Base-by-base conservation (phyloP, 2,329 filamentous ascomycete species). In the Coniochaeta prunicola region DNA sequence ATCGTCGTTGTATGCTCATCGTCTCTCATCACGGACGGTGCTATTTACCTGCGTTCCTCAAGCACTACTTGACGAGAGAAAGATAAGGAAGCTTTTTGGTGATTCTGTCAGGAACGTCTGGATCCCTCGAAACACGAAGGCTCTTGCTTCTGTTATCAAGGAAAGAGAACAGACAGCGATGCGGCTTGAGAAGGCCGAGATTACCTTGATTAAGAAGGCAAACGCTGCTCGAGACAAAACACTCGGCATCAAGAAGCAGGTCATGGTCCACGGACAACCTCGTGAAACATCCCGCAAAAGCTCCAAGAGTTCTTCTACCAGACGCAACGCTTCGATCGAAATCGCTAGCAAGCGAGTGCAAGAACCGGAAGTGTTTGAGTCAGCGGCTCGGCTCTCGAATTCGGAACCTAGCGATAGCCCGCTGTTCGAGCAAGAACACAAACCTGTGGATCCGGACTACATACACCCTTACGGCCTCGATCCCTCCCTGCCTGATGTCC, bases 1-100 rank as follows among this genome's bases (percentile, higher is more conserved):
- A 59, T 90, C 91, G 2, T 91, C 90, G 1, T 79, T 89, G 56
- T 93, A 96, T 68, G 84, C 91, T 30, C 88, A 87, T 64, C 88
- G 92, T 19, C 85, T 97, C 45, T 97, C 93, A 0, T 92, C 92
- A 0, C 85, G 92, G 30, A 97, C 92, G 1, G 92, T 97, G 7
- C 83, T 99, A n/a, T 96, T 96, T 72, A 89, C 92, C 0, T 89
- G 89, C 1, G 91, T 96, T 0, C 92, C 93, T 0, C 76, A 84
- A 36, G 82, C 88, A 4, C 94, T 92, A 62, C 80, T 93, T 33
- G 83, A 90, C 59, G 85, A 92, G 69, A 77, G 77, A 34, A 91
- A 88, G 66, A 82, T 96, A 55, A 83, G 86, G 45, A 81, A 82
- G 56, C 87, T 92, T 68, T 96, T 96, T 68, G 90, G 90, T 19